phyloP scores from a whole-genome alignment of 2,329 filamentous ascomycete species.

The Colletotrichum salicis region DNA sequence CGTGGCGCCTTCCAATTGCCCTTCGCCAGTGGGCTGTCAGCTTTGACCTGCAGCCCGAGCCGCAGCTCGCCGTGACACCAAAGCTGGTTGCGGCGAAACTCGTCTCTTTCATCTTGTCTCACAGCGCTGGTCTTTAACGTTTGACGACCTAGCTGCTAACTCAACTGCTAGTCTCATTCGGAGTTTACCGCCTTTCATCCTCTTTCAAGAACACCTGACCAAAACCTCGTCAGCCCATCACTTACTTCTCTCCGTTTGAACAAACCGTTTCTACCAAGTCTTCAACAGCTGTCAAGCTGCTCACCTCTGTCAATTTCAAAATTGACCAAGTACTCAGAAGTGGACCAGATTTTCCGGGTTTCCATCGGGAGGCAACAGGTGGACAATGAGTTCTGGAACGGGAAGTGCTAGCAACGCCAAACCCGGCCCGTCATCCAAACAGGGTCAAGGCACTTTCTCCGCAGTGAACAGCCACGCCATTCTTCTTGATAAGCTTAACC shows the following conservation, averaged over 20 bases:
- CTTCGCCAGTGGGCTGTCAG: constrained; percentile 22
- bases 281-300: background rate
- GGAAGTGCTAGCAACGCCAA: constrained; percentile 54
- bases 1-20: constrained; percentile 23
- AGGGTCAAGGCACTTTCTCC: constrained; percentile 58
- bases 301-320: background rate
- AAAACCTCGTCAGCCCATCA: background rate
- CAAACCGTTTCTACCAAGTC: constrained; percentile 2
- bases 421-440: constrained; percentile 61
- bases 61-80: constrained; percentile 31
- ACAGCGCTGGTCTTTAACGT: constrained; percentile 34
- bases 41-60: constrained; percentile 30
- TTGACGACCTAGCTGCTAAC: constrained; percentile 33
- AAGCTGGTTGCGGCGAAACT: constrained; percentile 33
- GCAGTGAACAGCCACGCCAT: constrained; percentile 69
- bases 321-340: background rate
- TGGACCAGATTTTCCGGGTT: constrained; percentile 7
- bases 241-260: constrained; percentile 10
- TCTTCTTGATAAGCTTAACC: constrained; percentile 79
- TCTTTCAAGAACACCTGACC: constrained; percentile 25
- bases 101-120: constrained; percentile 33
- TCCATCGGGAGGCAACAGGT: background rate
- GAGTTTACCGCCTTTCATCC: constrained; percentile 42
- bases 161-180: constrained; percentile 25
- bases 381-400: constrained; percentile 59